Evolutionary conservation across 2,329 filamentous ascomycete species (phyloP), one percentile per base, ranked within the genome.

Genomic region (Trichoderma gracile): DNA sequence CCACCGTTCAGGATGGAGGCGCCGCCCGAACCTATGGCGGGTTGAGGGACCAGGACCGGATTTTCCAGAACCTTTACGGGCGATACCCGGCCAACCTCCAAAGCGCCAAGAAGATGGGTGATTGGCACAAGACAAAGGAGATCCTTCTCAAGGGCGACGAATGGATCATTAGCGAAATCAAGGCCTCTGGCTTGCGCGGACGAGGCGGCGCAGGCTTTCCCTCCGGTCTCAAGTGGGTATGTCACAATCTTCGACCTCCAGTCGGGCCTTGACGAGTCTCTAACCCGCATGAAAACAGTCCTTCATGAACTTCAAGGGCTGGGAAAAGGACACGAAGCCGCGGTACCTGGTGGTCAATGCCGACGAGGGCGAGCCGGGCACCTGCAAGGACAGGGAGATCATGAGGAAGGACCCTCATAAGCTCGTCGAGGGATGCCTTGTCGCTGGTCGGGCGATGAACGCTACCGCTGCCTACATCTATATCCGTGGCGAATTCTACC

Each of bases 391-490:
- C 79, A 90, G 95, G 76, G 95, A 99, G 80, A 99, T 99, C 72
- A 99, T 99, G 95, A 93, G 95, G 80, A 99, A 99, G 82, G 95
- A 99, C 78, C 95, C 95, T 68, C 95, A 99, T 84, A 99, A 99
- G 86, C 90, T 99, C 69, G 84, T 99, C 75, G 95, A 99, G 82
- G 95, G 95, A 76, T 99, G 95, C 79, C 84, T 99, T 69, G 90
- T 99, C 55, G 93, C 95, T 70, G 95, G 95, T 59, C 90, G 95
- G 76, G 93, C 95, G 75, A 99, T 99, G 95, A 99, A 99, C 82
- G 95, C 93, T 75, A 95, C 92, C 54, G 95, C 95, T 66, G 95
- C 95, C 71, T 99, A 99, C 82, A 99, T 99, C 77, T 99, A 99
- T 80, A 99, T 99, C 73, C 93, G 95, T 77, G 95, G 95, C 76